Percentiles rank a stretch among this genome's conserved stretches.
phyloP scores from a whole-genome alignment of 306 rosid genomes.

The Sechiopsis laciniata region DNA sequence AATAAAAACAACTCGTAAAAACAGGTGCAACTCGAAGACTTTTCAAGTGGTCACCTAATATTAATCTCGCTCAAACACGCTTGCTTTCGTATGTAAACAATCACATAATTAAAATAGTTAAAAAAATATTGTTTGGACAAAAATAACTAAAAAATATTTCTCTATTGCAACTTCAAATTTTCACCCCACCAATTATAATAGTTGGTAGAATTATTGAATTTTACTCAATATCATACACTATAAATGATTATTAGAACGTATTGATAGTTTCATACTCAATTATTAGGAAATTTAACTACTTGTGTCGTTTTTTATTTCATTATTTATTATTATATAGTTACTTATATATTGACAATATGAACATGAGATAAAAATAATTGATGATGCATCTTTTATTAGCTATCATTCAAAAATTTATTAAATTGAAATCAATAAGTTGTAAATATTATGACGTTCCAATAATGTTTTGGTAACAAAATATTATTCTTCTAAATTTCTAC shows the following conservation, averaged over 20 bases:
- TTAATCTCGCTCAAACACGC: too few relatives aligned
- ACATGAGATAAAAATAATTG: constrained; percentile 7
- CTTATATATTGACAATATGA: not conserved
- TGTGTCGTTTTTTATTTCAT: not conserved
- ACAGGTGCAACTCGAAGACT: too few relatives aligned
- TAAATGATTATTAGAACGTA: not conserved
- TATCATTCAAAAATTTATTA: not conserved
- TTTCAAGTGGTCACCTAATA: too few relatives aligned
- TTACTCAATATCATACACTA: not conserved
- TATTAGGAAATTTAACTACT: not conserved
- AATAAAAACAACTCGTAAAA: too few relatives aligned
- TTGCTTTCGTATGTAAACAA: not conserved
- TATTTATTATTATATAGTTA: not conserved
- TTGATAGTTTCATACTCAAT: not conserved
- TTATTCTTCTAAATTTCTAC: not conserved
- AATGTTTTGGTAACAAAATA: not conserved
- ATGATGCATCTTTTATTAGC: not conserved
- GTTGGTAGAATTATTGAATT: constrained; percentile 1
- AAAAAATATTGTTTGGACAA: too few relatives aligned
- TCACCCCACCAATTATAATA: not conserved
- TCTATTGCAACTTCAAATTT: too few relatives aligned
- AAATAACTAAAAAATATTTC: too few relatives aligned
- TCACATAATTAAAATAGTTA: not conserved
- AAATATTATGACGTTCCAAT: not conserved
- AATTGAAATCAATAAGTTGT: not conserved